These are phyloP conservation scores for Chlorella sp. DNA, from an alignment of 139 green algal species.

Conservation along the genomic window DNA sequence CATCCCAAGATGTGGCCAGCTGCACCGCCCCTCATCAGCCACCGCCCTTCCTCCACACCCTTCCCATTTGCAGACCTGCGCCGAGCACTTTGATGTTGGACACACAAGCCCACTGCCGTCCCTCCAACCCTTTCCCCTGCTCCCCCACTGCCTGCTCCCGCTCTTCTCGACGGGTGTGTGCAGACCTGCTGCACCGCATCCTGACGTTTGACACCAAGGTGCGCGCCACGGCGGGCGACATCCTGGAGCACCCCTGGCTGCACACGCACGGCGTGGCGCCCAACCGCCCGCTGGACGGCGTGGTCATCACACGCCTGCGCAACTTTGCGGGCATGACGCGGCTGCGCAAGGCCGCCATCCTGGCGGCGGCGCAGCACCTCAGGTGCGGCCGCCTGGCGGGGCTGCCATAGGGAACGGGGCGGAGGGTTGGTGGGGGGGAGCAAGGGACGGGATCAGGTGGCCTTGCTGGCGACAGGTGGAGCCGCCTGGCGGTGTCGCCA, in stretches of 20 bases:
- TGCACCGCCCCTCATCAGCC: too few species aligned
- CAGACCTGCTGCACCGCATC: slow-evolving; percentile 23
- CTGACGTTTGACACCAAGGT: slow-evolving; percentile 9
- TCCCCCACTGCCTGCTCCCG: neutral
- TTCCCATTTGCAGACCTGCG: too few species aligned
- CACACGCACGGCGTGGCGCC: slow-evolving; percentile 58
- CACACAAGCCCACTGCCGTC: neutral
- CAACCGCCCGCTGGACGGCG: slow-evolving; percentile 65
- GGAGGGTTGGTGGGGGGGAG: neutral
- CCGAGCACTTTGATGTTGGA: too few species aligned
- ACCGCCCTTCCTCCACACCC: neutral
- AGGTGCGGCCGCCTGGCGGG: neutral
- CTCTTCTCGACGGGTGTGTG: neutral
- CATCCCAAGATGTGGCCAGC: too few species aligned
- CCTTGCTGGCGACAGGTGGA: too few species aligned
- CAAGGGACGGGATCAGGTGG: too few species aligned
- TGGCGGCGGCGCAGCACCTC: slow-evolving; percentile 27
- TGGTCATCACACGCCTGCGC: slow-evolving; percentile 75
- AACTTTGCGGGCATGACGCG: slow-evolving; percentile 53
- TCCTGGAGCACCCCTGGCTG: slow-evolving; percentile 57
- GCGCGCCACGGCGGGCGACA: slow-evolving; percentile 5
- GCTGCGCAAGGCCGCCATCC: slow-evolving; percentile 63
- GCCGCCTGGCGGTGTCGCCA: too few species aligned
- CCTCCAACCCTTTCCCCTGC: neutral
- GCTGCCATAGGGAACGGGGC: too few species aligned